These are phyloP conservation scores for Suhomyces tanzawaensis DNA, from an alignment of 805 yeast genomes.

Conservation along the genomic window DNA sequence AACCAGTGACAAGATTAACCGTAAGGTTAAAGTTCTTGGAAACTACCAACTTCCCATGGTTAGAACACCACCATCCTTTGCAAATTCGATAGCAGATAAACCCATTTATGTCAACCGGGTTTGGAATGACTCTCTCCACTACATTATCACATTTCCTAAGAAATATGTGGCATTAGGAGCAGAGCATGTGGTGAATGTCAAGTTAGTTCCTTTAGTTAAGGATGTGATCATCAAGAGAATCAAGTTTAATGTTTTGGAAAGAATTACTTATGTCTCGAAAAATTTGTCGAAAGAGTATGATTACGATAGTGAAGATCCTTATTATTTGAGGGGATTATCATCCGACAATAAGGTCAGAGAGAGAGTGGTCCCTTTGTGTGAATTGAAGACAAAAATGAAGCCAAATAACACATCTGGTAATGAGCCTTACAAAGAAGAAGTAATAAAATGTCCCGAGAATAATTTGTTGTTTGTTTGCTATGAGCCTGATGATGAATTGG, in stretches of 20 bases:
- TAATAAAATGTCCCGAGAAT: conserved; percentile 55
- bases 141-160: conserved; percentile 68
- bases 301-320: conserved; percentile 37
- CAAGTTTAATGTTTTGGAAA: conserved; percentile 63
- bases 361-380: conserved; percentile 57
- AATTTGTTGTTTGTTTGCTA: conserved; percentile 60
- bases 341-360: conserved; percentile 33
- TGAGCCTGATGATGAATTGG: conserved; percentile 25
- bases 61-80: conserved; percentile 55
- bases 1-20: conserved; percentile 32
- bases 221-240: conserved; percentile 60
- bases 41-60: conserved; percentile 45
- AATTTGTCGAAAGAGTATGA: conserved; percentile 54
- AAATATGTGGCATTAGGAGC: conserved; percentile 67
- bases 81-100: conserved; percentile 59
- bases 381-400: conserved; percentile 54
- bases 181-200: conserved; percentile 58
- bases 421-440: conserved; percentile 58
- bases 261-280: conserved; percentile 60
- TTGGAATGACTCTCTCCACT: conserved; percentile 71
- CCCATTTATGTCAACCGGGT: conserved; percentile 73
- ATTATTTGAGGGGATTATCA: conserved; percentile 5
- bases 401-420: conserved; percentile 26
- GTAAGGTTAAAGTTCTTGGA: conserved; percentile 34
- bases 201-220: conserved; percentile 64